phyloP scores from a whole-genome alignment of 208 protist genomes.

The Leishmania major region DNA sequence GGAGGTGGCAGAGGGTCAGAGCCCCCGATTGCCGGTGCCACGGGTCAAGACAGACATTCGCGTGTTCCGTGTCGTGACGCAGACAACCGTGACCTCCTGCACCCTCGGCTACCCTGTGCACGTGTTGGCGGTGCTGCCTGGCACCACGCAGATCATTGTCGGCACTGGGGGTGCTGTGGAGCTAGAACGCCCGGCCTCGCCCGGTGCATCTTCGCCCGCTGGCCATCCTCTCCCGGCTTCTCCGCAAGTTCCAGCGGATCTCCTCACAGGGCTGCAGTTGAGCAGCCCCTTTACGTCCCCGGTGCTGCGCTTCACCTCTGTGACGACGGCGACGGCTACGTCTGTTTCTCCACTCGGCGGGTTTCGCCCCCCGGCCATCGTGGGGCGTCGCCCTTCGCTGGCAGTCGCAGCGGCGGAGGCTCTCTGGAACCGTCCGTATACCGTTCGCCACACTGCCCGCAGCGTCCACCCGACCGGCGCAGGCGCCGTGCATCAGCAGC shows the following conservation, averaged over 20 bases:
- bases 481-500: not conserved
- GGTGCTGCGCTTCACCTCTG: not conserved
- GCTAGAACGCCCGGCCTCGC: not conserved
- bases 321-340: not conserved
- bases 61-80: constrained; percentile 19
- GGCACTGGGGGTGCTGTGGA: constrained; percentile 20
- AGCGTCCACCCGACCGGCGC: not conserved
- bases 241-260: not conserved
- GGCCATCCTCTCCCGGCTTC: not conserved
- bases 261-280: not conserved
- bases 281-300: constrained; percentile 3
- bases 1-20: not conserved
- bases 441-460: not conserved
- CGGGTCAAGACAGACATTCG: constrained; percentile 12
- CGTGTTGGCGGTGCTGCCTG: constrained; percentile 9
- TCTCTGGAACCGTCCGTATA: not conserved
- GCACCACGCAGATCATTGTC: constrained; percentile 26
- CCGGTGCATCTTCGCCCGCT: not conserved
- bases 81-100: constrained; percentile 29
- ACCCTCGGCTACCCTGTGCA: constrained; percentile 31
- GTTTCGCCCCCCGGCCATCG: not conserved
- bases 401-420: not conserved
- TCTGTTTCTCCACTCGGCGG: not conserved
- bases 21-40: not conserved
- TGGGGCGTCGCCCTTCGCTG: not conserved